phyloP scores from a whole-genome alignment of 192 early-diverging fungal genomes.

The Backusella circina region DNA sequence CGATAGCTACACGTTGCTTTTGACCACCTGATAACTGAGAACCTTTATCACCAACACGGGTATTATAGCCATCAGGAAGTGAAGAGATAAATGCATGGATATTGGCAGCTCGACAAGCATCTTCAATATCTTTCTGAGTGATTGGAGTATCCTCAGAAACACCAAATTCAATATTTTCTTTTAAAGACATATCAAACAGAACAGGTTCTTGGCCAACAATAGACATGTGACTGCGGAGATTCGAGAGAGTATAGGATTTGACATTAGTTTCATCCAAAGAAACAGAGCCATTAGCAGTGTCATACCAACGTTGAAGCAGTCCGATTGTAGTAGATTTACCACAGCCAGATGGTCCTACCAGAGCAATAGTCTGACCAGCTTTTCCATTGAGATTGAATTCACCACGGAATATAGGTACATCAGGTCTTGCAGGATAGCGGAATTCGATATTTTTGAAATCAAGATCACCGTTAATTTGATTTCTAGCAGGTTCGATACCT shows the following conservation, averaged over 20 bases:
- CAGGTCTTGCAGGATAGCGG: conserved; percentile 61
- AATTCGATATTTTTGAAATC: conserved; percentile 51
- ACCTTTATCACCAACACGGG: conserved; percentile 67
- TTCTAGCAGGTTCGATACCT: conserved; percentile 28
- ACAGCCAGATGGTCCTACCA: conserved; percentile 84
- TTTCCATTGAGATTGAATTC: conserved; percentile 45
- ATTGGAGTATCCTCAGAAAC: conserved; percentile 33
- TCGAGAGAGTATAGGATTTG: conserved; percentile 55
- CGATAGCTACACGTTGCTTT: conserved; percentile 84
- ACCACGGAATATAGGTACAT: conserved; percentile 44
- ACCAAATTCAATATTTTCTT: conserved; percentile 87
- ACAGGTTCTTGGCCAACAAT: conserved; percentile 95
- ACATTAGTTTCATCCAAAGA: conserved; percentile 59
- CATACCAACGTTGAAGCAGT: conserved; percentile 80
- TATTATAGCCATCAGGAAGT: conserved; percentile 62
- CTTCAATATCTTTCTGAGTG: conserved; percentile 55
- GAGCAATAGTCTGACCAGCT: conserved; percentile 74
- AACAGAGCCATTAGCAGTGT: conserved; percentile 56
- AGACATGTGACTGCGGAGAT: conserved; percentile 71
- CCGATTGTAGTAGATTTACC: conserved; percentile 75
- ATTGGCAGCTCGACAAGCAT: conserved; percentile 52
- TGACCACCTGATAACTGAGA: conserved; percentile 60
- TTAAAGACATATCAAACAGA: conserved; percentile 82
- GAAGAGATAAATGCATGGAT: conserved; percentile 57
- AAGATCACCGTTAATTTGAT: conserved; percentile 29